Evolutionary conservation across 2,329 filamentous ascomycete genomes (phyloP).

Genomic region (Madurella mycetomatis): DNA sequence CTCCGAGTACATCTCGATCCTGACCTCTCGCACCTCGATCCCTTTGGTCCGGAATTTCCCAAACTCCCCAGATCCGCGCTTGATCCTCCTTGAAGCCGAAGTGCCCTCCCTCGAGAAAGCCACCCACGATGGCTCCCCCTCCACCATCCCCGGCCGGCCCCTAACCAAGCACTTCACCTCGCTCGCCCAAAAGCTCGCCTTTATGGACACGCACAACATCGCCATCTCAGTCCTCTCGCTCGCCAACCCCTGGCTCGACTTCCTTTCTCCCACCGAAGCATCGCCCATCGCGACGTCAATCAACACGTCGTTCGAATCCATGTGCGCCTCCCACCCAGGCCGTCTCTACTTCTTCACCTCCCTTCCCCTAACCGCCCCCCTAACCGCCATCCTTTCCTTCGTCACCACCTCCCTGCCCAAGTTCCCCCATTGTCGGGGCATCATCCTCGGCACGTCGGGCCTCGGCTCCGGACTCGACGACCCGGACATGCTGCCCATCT

Average conservation of each 20-base stretch:
- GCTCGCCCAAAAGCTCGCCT: conserved; percentile 71
- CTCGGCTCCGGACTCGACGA: conserved; percentile 80
- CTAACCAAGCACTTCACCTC: conserved; percentile 81
- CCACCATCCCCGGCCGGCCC: conserved; percentile 68
- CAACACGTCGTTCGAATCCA: conserved; percentile 71
- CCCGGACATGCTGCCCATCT: conserved; percentile 64
- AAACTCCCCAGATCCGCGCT: conserved; percentile 48
- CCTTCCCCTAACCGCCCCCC: conserved; percentile 68
- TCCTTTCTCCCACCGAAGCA: conserved; percentile 60
- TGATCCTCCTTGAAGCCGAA: conserved; percentile 51
- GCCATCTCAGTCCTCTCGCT: conserved; percentile 80
- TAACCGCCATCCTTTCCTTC: conserved; percentile 53
- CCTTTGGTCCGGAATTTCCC: conserved; percentile 67
- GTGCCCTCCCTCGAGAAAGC: conserved; percentile 30
- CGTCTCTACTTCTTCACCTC: conserved; percentile 79
- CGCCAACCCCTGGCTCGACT: conserved; percentile 93
- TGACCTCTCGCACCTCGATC: conserved; percentile 56
- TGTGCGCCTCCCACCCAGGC: conserved; percentile 63
- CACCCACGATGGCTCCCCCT: conserved; percentile 49
- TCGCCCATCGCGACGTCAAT: conserved; percentile 60
- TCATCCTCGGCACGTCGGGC: conserved; percentile 83
- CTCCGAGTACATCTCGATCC: conserved; percentile 57
- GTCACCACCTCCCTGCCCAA: conserved; percentile 46
- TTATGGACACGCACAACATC: conserved; percentile 84
- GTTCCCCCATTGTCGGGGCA: conserved; percentile 69